Base-by-base conservation (phyloP, 768 basidiomycete genomes). In the Phaeotremella fagi region DNA sequence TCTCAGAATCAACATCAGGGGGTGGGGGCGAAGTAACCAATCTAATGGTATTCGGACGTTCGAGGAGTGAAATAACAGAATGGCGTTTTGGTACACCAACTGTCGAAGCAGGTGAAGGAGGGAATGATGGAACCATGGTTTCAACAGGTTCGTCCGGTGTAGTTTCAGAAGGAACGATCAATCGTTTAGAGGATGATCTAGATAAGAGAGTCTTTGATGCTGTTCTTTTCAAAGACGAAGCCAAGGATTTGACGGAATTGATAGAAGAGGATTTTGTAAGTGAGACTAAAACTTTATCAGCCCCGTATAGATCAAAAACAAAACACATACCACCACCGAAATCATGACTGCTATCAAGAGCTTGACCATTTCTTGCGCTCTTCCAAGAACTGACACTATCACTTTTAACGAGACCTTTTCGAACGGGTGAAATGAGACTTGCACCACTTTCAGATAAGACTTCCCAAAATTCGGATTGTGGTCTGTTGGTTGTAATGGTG, bases 21-120 rank as follows among this genome's bases (percentile, higher is more conserved):
- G 24, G 55, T 41, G 55, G 57, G 29, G 68, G 63, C 0, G 63
- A 65, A 26, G 48, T 51, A n/a, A 70, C 33, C 4, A 62, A 55
- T 20, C 68, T 55, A 43, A 70, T 48, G 5, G 68, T 70, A 29
- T 59, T 65, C 5, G 68, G 64, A 25, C 63, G 44, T 24, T 67
- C 63, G 15, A 60, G 48, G 4, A 67, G 52, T 16, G 58, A 58
- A 22, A 67, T 50, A 22, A 31, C 42, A 16, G 63, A 63, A 44
- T 70, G 59, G 25, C 68, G 59, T 11, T 57, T 45, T n/a, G 68
- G 65, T 9, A 67, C 45, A n/a, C 68, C 66, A 31, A 70, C 63
- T 4, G 68, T 67, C 9, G 68, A 67, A 18, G 68, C 68, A 7
- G 68, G 68, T 15, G 68, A 70, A 18, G 68, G 68, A 35, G 36